A percentile compares a stretch with the other conserved stretches of the same genome.
Conservation (phyloP, 768 basidiomycete species). For the Glaciozyma antarctica region DNA sequence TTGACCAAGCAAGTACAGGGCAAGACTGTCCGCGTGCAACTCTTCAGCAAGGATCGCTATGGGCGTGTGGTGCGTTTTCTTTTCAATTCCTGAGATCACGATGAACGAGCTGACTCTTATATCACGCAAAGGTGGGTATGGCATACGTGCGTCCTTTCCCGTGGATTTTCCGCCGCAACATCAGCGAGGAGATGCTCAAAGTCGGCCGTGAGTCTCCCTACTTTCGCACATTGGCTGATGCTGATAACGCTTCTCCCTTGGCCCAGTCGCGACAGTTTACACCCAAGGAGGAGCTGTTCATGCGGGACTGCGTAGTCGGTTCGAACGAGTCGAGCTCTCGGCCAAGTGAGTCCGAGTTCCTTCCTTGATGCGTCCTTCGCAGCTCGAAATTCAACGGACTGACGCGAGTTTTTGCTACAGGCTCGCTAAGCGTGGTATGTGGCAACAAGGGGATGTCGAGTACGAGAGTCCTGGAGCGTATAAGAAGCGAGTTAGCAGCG, state of each 20-base stretch:
- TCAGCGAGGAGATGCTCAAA: conserved; percentile 65
- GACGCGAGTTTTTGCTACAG: neutral
- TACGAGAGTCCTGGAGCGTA: conserved; percentile 68
- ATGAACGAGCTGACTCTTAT: neutral
- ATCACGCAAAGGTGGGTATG: neutral
- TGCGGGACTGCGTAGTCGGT: conserved; percentile 52
- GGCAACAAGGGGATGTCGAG: conserved; percentile 48
- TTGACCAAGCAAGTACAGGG: conserved; percentile 52
- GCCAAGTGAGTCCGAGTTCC: conserved; percentile 51
- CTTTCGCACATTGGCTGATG: neutral
- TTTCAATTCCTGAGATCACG: neutral
- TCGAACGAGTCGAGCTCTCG: conserved; percentile 53
- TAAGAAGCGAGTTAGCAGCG: conserved; percentile 50
- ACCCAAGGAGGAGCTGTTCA: conserved; percentile 71
- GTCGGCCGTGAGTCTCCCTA: conserved; percentile 50
- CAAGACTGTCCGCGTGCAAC: conserved; percentile 43
- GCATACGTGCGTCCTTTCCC: conserved; percentile 41
- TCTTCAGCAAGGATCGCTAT: conserved; percentile 1
- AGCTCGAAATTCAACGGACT: neutral
- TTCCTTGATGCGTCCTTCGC: neutral
- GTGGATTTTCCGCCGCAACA: conserved; percentile 47
- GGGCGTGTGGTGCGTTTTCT: neutral
- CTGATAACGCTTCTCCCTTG: neutral
- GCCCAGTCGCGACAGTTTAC: conserved; percentile 52
- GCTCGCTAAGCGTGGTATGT: conserved; percentile 61